Evolutionary conservation across 2,329 filamentous ascomycete species (phyloP), one percentile per base, ranked within the genome.

Genomic region (Curvularia eragrostidis): DNA sequence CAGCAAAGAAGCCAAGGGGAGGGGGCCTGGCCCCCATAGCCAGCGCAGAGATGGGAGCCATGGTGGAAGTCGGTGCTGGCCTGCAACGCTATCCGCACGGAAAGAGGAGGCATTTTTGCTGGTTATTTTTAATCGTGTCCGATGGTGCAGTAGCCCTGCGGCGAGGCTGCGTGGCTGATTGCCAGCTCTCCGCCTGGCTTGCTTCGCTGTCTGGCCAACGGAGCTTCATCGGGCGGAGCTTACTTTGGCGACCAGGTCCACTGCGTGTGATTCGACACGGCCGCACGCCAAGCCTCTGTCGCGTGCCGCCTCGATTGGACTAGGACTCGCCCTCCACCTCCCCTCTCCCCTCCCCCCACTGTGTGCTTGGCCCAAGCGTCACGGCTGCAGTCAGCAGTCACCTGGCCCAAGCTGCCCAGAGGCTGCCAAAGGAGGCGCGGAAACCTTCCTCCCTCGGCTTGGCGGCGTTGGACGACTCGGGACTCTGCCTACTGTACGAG

Each of bases 201-300:
- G 44, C 48, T 23, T 34, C 34, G 54, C 44, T 48, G 30, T 21
- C 51, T 39, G 26, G 46, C 44, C 21, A 36, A 21, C 51, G 55
- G 50, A 38, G 30, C 50, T 52, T 39, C 30, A 13, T 26, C 44
- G 43, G 50, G 50, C 49, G 41, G 49, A 48, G 54, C 54, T 56
- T 42, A 57, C 34, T 30, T 36, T 43, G 23, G n/a, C 36, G 28
- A 36, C 28, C 13, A 39, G 21, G n/a, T 42, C 49, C 43, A 34
- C 42, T 18, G 19, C 42, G 43, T 52, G 42, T 52, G 53, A 56
- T 56, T 56, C 49, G 42, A 52, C 36, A 42, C 36, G n/a, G 41
- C 49, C 30, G 42, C 30, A n/a, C 30, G 44, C 50, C 54, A 54
- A 57, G 54, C 50, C 28, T 38, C 15, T 2, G 5, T 30, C 50